Base-by-base conservation (phyloP, 2,329 filamentous ascomycete species). In the Calonectria montana region DNA sequence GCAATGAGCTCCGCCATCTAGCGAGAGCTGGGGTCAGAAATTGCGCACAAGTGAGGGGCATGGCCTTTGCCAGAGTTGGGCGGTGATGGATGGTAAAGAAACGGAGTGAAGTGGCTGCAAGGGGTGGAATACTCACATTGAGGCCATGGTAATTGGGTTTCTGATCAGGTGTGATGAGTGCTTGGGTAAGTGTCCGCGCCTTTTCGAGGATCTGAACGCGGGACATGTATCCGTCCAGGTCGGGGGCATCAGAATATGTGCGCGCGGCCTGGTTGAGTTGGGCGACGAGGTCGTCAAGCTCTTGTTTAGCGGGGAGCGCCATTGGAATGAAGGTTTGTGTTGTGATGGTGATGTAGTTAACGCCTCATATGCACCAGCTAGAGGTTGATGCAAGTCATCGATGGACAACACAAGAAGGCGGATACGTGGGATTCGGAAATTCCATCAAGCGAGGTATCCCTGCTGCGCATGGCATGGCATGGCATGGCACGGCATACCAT, bases 101-200 rank as follows among this genome's bases (percentile, higher is more conserved):
- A 21, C 45, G 15, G 21, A 15, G 23, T 10, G 2, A 57, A 57
- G 8, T 18, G 12, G 12, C n/a, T 15, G 3, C 1, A 47, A 13
- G 10, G 9, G 1, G 1, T n/a, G 18, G 47, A n/a, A 65, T 43
- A 64, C 80, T 50, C 41, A 81, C 80, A 64, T 82, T 79, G 25
- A 82, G 74, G 9, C 80, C 80, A 73, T 82, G 81, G 47, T 82
- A 80, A 48, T 81, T 81, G n/a, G 80, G 80, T 18, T 74, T 77
- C 73, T 79, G 75, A 31, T 82, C 80, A 1, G 80, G 75, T 1
- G 77, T 71, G 41, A 78, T 75, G 35, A 81, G 71, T 9, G 80
- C 69, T 27, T 79, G 73, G 8, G 75, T 77, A 21, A 83, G 69
- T n/a, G 76, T 39, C 66, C 77, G 80, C 4, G 76, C 77, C 57